phyloP scores from a whole-genome alignment of 2,329 filamentous ascomycete genomes.

The Claviceps paspali region DNA sequence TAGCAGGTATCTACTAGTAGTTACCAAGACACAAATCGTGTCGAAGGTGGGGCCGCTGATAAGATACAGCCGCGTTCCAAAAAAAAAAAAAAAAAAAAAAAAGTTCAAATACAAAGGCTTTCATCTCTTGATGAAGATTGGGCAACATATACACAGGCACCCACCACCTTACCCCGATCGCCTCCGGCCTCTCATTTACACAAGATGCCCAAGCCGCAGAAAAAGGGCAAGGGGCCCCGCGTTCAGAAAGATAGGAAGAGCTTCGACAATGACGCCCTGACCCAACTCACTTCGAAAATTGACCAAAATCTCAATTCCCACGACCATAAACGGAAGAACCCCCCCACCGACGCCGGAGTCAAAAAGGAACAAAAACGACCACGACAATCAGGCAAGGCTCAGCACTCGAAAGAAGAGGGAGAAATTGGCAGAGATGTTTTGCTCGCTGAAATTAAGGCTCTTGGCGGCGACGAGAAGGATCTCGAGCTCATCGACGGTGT shows the following conservation, averaged over 20 bases:
- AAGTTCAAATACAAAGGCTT: constrained; percentile 5
- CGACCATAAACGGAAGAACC: constrained; percentile 30
- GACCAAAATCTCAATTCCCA: constrained; percentile 31
- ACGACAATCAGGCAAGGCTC: constrained; percentile 14
- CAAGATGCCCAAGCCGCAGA: constrained; percentile 22
- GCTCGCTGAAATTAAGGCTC: constrained; percentile 46
- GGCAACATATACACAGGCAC: not conserved
- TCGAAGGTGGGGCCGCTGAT: constrained; percentile 7
- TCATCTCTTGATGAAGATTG: constrained; percentile 1
- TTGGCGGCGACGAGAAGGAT: constrained; percentile 52
- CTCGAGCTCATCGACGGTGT: constrained; percentile 42
- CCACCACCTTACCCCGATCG: not conserved
- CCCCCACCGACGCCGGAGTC: constrained; percentile 18
- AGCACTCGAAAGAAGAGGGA: constrained; percentile 11
- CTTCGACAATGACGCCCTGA: constrained; percentile 36
- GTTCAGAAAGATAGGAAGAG: constrained; percentile 9
- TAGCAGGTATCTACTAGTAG: too few species aligned
- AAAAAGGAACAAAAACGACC: constrained; percentile 23
- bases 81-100: constrained; percentile 9
- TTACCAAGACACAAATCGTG: too few species aligned
- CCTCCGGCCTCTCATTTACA: not conserved
- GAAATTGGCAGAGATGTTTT: constrained; percentile 25
- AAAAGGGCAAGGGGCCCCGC: constrained; percentile 20
- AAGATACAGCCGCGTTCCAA: constrained; percentile 6
- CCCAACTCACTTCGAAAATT: constrained; percentile 40